Evolutionary conservation across 345 rosid genomes (phyloP).

Genomic region (Mallotus nudiflorus): DNA sequence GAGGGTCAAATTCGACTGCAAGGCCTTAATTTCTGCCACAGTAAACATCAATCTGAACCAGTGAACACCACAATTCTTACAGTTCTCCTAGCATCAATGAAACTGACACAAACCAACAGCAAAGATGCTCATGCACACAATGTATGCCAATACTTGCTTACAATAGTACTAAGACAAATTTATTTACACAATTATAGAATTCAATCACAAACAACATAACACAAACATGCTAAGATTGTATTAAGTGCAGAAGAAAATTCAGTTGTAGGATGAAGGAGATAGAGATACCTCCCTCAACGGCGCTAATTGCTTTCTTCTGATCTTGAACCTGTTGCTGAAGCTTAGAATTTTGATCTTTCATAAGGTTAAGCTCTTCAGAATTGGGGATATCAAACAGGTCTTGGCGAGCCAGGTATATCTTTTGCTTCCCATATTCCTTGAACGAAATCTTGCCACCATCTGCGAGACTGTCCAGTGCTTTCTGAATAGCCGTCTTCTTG

Average conservation of each 20-base stretch:
- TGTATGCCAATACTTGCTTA: neutral
- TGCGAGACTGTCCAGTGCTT: conserved; percentile 77
- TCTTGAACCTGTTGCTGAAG: conserved; percentile 64
- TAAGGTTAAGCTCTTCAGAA: conserved; percentile 68
- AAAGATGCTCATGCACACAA: neutral
- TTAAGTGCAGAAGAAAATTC: too few species aligned
- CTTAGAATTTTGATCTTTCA: conserved; percentile 74
- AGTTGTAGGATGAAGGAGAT: too few species aligned
- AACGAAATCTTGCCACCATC: conserved; percentile 72
- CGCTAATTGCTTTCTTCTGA: conserved; percentile 54
- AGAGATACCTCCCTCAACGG: conserved; percentile 68
- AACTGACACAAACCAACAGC: neutral
- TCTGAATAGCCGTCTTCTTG: conserved; percentile 82
- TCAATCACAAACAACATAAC: too few species aligned
- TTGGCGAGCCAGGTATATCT: conserved; percentile 84
- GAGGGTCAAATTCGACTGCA: conserved; percentile 80
- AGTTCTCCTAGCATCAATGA: neutral
- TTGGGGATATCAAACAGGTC: conserved; percentile 89
- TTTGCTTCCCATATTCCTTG: conserved; percentile 97
- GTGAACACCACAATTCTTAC: neutral
- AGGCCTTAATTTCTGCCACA: conserved; percentile 59
- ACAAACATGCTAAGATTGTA: too few species aligned
- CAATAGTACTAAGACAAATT: neutral
- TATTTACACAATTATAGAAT: neutral
- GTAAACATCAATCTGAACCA: conserved; percentile 3